Conservation (phyloP, 1,284 basidiomycete species). For the Athelia psychrophila region DNA sequence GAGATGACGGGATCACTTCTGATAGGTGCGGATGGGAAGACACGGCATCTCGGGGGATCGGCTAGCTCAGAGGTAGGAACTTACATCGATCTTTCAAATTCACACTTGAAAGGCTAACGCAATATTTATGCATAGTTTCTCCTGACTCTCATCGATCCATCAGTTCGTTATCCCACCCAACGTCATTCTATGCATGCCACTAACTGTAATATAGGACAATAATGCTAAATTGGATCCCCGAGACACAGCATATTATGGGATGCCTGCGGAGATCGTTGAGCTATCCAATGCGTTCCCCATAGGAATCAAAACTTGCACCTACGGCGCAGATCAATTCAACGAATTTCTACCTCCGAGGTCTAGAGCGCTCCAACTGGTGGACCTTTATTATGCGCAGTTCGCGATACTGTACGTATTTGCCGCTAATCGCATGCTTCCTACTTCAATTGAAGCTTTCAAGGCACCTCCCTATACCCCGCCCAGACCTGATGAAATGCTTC, state of each 20-base stretch:
- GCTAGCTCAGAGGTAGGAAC: slow-evolving; percentile 40
- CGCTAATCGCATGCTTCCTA: neutral
- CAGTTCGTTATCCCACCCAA: slow-evolving; percentile 8
- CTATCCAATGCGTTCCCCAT: slow-evolving; percentile 49
- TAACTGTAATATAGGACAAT: neutral
- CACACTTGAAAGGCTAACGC: slow-evolving; percentile 1
- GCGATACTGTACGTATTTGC: slow-evolving; percentile 44
- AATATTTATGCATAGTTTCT: slow-evolving; percentile 32
- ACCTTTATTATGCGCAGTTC: slow-evolving; percentile 39
- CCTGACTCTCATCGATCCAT: slow-evolving; percentile 39
- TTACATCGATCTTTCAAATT: slow-evolving; percentile 2
- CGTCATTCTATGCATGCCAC: neutral
- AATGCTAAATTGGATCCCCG: neutral
- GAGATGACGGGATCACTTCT: slow-evolving; percentile 41
- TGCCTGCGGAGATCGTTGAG: slow-evolving; percentile 40
- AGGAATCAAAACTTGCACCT: slow-evolving; percentile 35
- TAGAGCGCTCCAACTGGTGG: slow-evolving; percentile 34
- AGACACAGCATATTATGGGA: slow-evolving; percentile 14
- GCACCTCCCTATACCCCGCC: slow-evolving; percentile 37
- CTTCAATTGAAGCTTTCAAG: slow-evolving; percentile 18
- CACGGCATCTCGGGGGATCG: slow-evolving; percentile 43
- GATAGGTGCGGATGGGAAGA: slow-evolving; percentile 41
- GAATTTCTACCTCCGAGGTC: slow-evolving; percentile 33
- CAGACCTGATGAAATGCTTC: slow-evolving; percentile 37
- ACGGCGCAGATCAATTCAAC: slow-evolving; percentile 35